Evolutionary conservation across 2,329 filamentous ascomycete species (phyloP), one percentile per base, ranked within the genome.

Genomic region (Amesomyces nigricolor): DNA sequence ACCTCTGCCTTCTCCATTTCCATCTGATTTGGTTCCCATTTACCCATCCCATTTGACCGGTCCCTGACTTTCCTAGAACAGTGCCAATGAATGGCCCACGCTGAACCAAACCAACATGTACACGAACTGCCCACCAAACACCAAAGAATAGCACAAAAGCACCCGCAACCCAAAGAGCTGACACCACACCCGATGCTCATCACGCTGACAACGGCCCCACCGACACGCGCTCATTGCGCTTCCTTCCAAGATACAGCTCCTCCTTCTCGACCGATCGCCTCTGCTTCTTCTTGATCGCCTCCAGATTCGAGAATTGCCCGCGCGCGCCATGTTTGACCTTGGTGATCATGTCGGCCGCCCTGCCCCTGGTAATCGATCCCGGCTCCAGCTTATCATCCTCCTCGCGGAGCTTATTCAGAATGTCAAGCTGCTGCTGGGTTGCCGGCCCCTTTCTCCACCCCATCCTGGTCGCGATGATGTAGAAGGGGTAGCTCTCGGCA

Each of bases 311-410:
- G 67, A 80, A 90, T 73, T 73, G 82, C 59, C 72, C 88, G 69
- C 75, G 81, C 1, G 88, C 89, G 0, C 92, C 92, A 67, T 94
- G 88, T 69, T 87, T 92, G 58, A 96, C 67, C 70, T 95, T 95
- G 7, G 89, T 95, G 61, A 97, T 95, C 87, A 95, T 91, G 68
- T 96, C 91, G 4, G 80, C 80, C 4, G 91, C 91, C 67, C 83
- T 83, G 7, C 92, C 92, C 66, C 91, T 94, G 13, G 81, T 91
- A 56, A 95, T 64, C 29, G 84, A 78, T 0, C 73, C 71, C 0
- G 71, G 63, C 1, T 73, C 77, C 49, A 91, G 66, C 51, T 79
- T 73, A 29, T 83, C 73, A n/a, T 75, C 71, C 51, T 79, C 72
- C 1, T 71, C 71, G 8, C 85, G 76, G 3, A 85, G 65, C 65